Percentiles rank a stretch among this genome's conserved stretches.
Conservation (phyloP, 2,329 filamentous ascomycete genomes). For the Xylariaceae sp. region DNA sequence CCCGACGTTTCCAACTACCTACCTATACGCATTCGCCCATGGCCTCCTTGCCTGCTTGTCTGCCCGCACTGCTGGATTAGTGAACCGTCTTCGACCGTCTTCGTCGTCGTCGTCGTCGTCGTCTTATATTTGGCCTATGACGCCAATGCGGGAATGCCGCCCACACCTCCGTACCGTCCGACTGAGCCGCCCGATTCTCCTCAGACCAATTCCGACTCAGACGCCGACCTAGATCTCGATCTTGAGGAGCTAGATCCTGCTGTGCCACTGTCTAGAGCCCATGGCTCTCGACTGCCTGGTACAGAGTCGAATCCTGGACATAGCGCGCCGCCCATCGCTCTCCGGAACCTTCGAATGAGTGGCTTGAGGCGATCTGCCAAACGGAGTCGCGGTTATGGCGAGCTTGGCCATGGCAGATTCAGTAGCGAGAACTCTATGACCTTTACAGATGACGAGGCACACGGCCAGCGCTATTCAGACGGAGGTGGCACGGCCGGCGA, state of each 20-base stretch:
- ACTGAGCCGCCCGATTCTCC: constrained; percentile 61
- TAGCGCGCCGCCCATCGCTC: constrained; percentile 58
- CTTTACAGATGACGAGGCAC: constrained; percentile 59
- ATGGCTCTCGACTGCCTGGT: constrained; percentile 37
- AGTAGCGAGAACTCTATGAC: constrained; percentile 62
- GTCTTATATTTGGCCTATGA: constrained; percentile 27
- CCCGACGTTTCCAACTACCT: not conserved
- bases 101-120: constrained; percentile 1
- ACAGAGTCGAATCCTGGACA: constrained; percentile 46
- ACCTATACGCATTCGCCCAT: not conserved
- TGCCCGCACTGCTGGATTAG: not conserved
- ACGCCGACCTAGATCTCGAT: constrained; percentile 72
- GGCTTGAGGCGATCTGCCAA: constrained; percentile 53
- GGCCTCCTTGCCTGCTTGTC: not conserved
- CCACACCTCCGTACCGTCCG: constrained; percentile 46
- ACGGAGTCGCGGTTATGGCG: constrained; percentile 53
- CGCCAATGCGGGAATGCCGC: constrained; percentile 51
- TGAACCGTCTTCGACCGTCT: constrained; percentile 9
- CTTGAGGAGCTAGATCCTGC: constrained; percentile 72
- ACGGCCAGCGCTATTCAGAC: constrained; percentile 53
- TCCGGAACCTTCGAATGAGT: constrained; percentile 65
- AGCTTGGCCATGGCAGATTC: constrained; percentile 52
- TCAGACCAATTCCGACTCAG: constrained; percentile 67
- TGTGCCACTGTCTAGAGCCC: constrained; percentile 35
- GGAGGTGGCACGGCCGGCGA: constrained; percentile 59